Base-by-base conservation (phyloP, 1,139 yeast species). In the Nakaseomyces sp. region DNA sequence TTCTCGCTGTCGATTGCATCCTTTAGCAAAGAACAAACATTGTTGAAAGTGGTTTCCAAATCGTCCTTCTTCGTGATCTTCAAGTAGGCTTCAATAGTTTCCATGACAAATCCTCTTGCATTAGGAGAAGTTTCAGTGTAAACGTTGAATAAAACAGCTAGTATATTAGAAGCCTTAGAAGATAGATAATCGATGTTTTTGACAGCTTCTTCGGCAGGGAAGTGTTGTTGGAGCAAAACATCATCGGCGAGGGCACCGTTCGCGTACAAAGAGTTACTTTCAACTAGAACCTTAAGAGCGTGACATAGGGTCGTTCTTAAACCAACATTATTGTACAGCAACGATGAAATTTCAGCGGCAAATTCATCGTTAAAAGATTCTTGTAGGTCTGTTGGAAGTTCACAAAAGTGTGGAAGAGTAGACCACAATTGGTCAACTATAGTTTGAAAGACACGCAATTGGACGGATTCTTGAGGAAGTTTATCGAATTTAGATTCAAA, bases 341-440 rank as follows among this genome's bases (percentile, higher is more conserved):
- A 64, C 43, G 81, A 79, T n/a, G 95, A 74, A 45, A 93, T 69
- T 40, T 73, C 67, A 43, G 89, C 77, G 5, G 96, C 96, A 67
- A 88, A 86, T 16, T 73, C 73, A 58, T 81, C 86, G 47, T 77
- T 77, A 58, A 89, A 87, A 0, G 85, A 70, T 5, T 58, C 58
- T 24, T 61, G 64, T 50, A 88, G 68, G 64, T 93, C 98, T 32
- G 69, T 71, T 30, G 97, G 96, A 55, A 89, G 72, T 60, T 85
- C 93, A 60, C 94, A 83, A 64, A 88, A 91, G 53, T 80, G 83
- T 13, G 98, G 96, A 48, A 91, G 69, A 49, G 89, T 71, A 1
- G 95, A 79, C 96, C 97, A 89, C 41, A 88, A 72, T 70, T 91
- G 99, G 60, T 86, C 95, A 40, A 84, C 69, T 43, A 91, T 77